These are phyloP conservation scores for Rosa chinensis DNA, from an alignment of 306 rosid species.

Conservation along the genomic window DNA sequence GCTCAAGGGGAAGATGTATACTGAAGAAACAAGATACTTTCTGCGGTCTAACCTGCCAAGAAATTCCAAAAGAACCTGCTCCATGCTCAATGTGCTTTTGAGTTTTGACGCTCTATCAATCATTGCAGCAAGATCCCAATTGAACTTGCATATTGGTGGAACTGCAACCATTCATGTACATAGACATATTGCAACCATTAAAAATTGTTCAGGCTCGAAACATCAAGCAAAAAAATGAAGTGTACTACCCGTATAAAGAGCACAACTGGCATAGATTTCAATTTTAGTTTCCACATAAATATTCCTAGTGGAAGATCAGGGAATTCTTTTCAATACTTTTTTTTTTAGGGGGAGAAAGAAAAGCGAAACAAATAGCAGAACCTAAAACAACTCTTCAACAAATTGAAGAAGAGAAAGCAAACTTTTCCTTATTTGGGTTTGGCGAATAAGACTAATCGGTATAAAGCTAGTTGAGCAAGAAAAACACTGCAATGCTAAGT, in stretches of 20 bases:
- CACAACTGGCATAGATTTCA: too few relatives aligned
- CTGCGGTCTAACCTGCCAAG: neutral
- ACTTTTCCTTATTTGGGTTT: neutral
- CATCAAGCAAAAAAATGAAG: neutral
- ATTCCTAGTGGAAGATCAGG: too few relatives aligned
- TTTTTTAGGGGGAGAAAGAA: too few relatives aligned
- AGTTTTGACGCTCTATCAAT: constrained; percentile 5
- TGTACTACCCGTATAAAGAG: too few relatives aligned
- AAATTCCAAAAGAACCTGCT: neutral
- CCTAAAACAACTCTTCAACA: neutral
- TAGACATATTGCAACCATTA: neutral
- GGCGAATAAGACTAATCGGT: neutral
- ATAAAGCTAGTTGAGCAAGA: neutral
- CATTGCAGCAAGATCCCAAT: constrained; percentile 24
- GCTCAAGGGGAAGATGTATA: neutral
- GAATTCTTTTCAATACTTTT: too few relatives aligned
- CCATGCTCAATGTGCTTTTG: neutral
- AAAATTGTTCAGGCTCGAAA: neutral
- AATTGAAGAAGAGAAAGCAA: neutral
- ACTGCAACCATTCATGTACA: constrained; percentile 31
- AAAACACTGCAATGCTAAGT: neutral
- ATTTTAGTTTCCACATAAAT: too few relatives aligned
- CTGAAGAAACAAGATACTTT: neutral
- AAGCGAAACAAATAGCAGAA: neutral
- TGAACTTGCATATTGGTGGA: constrained; percentile 26